A percentile compares a stretch with the other conserved stretches of the same genome.
Conservation (phyloP, 2,329 filamentous ascomycete species). For the Fusarium agapanthi region DNA sequence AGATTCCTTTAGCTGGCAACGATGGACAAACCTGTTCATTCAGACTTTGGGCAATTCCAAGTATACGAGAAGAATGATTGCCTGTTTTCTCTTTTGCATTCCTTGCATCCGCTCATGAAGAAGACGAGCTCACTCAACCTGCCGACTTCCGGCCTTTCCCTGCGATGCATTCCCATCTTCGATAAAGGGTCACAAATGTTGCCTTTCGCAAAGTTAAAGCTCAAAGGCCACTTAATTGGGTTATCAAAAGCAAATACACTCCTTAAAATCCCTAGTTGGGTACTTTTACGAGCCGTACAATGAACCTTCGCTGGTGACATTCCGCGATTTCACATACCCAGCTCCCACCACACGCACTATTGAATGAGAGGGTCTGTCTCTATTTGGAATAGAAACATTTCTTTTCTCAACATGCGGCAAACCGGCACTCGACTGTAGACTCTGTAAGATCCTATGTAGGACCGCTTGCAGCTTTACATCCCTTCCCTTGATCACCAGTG, state of each 20-base stretch:
- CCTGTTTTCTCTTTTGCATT: not conserved
- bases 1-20: not conserved
- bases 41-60: not conserved
- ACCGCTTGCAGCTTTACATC: slow-evolving; percentile 63
- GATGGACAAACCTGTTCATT: not conserved
- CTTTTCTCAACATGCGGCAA: slow-evolving; percentile 59
- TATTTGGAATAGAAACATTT: slow-evolving; percentile 42
- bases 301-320: not conserved
- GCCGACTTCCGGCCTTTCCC: slow-evolving; percentile 12
- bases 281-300: not conserved
- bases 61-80: not conserved
- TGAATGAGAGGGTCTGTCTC: slow-evolving; percentile 41
- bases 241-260: not conserved
- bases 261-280: not conserved
- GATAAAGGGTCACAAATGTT: not conserved
- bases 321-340: slow-evolving; percentile 20
- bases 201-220: not conserved
- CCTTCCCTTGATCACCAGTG: slow-evolving; percentile 55
- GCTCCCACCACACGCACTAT: slow-evolving; percentile 27
- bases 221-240: fast-evolving
- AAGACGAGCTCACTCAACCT: not conserved
- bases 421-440: slow-evolving; percentile 57
- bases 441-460: slow-evolving; percentile 61
- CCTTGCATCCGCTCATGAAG: not conserved
- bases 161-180: not conserved